Base-by-base conservation (phyloP, 2,329 filamentous ascomycete species). In the Simplicillium aogashimaense region DNA sequence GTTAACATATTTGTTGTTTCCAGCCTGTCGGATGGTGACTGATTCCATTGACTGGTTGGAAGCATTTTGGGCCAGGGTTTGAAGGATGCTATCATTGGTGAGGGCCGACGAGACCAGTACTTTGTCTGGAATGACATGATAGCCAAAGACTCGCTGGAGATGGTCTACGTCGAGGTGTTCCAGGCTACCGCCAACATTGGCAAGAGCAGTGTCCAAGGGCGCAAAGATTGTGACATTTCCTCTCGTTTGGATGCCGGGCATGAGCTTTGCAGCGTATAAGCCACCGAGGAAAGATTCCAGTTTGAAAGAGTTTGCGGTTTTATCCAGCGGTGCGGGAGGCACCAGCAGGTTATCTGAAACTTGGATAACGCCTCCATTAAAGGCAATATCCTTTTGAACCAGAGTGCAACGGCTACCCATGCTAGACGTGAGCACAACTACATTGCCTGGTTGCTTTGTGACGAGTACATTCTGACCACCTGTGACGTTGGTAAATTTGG, bases 81-180 rank as follows among this genome's bases (percentile, higher is more conserved):
- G n/a, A 12, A 61, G 47, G 4, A 42, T 42, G 7, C 52, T 41
- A 35, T 50, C 45, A 43, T 56, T 40, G 61, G 62, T 47, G 14
- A 69, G 55, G 30, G 50, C 43, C 2, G 62, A 58, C 14, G 70
- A 74, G 52, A 78, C 78, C 2, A 69, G 57, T 2, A 80, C 66
- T 7, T 62, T 61, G 39, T 64, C 67, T n/a, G 69, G 66, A 35
- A 85, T 59, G 38, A 84, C 67, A 54, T 86, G 81, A 59, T 86
- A 86, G 18, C 66, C 59, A 29, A 85, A 64, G 38, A 84, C 67
- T 20, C 55, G 56, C 2, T 64, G 55, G 2, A 83, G 62, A 12
- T 74, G 56, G 4, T 66, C 55, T 1, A 57, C 53, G 17, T 64
- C 65, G 25, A 80, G 55, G 42, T 66, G 66, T 20, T 57, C 53